Evolutionary conservation across 352 stramenopile species (phyloP).

Genomic region (Globisporangium nodosum): DNA sequence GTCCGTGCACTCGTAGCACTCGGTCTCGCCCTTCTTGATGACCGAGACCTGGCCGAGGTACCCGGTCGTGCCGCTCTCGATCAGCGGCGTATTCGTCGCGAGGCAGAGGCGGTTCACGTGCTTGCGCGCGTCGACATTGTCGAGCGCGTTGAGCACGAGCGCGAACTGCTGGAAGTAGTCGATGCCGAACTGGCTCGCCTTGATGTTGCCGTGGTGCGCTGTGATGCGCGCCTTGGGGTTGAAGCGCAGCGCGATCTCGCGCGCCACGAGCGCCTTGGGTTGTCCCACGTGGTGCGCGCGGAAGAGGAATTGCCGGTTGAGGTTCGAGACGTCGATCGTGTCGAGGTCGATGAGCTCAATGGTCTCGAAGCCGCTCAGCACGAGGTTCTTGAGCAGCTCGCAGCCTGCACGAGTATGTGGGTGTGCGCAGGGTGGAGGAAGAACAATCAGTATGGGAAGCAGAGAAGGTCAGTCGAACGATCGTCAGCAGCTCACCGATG

Average conservation of each 20-base stretch:
- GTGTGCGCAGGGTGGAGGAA: background rate
- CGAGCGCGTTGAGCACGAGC: constrained; percentile 98
- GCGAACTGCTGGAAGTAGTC: constrained; percentile 96
- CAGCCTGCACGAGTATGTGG: constrained; percentile 56
- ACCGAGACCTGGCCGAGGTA: constrained; percentile 98
- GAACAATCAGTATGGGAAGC: background rate
- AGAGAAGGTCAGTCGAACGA: background rate
- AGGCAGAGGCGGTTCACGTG: constrained; percentile 99
- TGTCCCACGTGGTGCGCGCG: constrained; percentile 96
- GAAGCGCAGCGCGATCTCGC: constrained; percentile 75
- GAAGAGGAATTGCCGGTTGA: constrained; percentile 99
- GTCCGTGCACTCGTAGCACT: constrained; percentile 99
- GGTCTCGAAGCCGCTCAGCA: constrained; percentile 93
- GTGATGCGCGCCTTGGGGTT: constrained; percentile 88
- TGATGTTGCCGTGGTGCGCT: constrained; percentile 98
- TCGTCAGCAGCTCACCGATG: constrained; percentile 76
- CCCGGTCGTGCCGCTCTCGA: constrained; percentile 98
- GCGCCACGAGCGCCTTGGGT: constrained; percentile 91
- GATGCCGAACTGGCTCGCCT: constrained; percentile 87
- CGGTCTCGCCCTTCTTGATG: constrained; percentile 96
- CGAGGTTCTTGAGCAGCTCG: constrained; percentile 99
- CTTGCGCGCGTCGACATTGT: constrained; percentile 98
- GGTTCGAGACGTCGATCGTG: constrained; percentile 99
- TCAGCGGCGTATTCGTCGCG: constrained; percentile 71
- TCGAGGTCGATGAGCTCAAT: constrained; percentile 97